Evolutionary conservation across 1,284 basidiomycete genomes (phyloP).

Genomic region (Marasmius tenuissimus): DNA sequence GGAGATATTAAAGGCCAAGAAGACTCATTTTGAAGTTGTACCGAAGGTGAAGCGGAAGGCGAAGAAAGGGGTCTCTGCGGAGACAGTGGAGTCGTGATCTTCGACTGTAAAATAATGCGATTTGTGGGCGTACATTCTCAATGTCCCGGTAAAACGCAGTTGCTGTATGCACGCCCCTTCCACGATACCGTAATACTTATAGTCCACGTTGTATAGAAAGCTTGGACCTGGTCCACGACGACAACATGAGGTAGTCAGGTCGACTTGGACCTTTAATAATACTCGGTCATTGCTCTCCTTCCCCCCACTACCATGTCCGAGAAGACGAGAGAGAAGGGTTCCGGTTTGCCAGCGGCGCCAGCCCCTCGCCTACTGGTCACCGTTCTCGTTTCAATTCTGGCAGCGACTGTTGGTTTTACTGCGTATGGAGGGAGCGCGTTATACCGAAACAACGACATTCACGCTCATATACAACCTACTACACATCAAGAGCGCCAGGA

Average conservation of each 20-base stretch:
- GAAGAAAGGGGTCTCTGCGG: conserved; percentile 51
- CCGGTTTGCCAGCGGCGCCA: not conserved
- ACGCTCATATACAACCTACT: conserved; percentile 16
- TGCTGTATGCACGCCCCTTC: not conserved
- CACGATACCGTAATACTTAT: not conserved
- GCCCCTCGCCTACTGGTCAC: not conserved
- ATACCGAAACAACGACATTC: conserved; percentile 12
- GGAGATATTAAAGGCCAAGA: conserved; percentile 73
- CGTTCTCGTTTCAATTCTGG: conserved; percentile 1
- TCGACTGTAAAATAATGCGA: not conserved
- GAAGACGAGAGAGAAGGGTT: not conserved
- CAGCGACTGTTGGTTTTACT: not conserved
- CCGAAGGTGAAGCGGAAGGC: conserved; percentile 35
- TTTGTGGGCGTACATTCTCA: not conserved
- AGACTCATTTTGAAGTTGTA: conserved; percentile 53
- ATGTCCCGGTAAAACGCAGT: not conserved
- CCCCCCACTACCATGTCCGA: not conserved
- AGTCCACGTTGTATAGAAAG: not conserved
- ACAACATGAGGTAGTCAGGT: not conserved
- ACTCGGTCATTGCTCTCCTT: not conserved
- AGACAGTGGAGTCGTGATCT: conserved; percentile 36
- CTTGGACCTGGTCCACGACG: not conserved
- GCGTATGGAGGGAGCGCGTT: not conserved
- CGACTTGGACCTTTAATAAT: too few relatives aligned
- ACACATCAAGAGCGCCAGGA: conserved; percentile 20